Evolutionary conservation across 768 basidiomycete species (phyloP).

Genomic region (Termitomyces sp.): DNA sequence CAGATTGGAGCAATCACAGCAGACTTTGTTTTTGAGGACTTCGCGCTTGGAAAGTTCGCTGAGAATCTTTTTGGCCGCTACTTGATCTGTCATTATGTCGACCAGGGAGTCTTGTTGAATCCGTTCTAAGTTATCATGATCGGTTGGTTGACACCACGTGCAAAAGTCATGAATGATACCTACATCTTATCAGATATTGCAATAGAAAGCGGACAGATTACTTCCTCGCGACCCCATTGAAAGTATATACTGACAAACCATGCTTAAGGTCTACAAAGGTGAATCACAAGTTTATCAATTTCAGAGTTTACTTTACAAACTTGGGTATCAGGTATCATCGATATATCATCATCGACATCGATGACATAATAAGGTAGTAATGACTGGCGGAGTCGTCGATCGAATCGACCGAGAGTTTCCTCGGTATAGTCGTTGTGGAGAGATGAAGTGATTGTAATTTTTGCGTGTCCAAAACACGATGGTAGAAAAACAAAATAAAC

Average conservation of each 20-base stretch:
- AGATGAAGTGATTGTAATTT: not conserved
- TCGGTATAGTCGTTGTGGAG: not conserved
- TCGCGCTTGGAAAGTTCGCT: slow-evolving; percentile 70
- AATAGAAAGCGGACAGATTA: not conserved
- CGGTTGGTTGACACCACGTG: not conserved
- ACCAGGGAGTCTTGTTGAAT: slow-evolving; percentile 5
- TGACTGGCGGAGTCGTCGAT: not conserved
- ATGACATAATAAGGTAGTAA: slow-evolving; percentile 11
- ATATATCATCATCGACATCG: not conserved
- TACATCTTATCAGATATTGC: not conserved
- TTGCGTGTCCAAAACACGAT: not conserved
- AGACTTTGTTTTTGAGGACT: slow-evolving; percentile 69
- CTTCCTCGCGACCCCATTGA: not conserved
- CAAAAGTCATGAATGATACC: not conserved
- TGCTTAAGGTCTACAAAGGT: not conserved
- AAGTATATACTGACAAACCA: too few relatives aligned
- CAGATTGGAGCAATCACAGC: slow-evolving; percentile 82
- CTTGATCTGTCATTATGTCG: slow-evolving; percentile 49
- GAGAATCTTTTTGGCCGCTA: slow-evolving; percentile 62
- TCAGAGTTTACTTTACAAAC: not conserved
- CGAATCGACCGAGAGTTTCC: not conserved
- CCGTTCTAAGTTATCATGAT: not conserved
- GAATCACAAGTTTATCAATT: not conserved
- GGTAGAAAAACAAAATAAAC: not conserved
- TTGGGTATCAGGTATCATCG: too few relatives aligned